These are phyloP conservation scores for Penicillium nucicola DNA, from an alignment of 495 filamentous ascomycete genomes.

Conservation along the genomic window DNA sequence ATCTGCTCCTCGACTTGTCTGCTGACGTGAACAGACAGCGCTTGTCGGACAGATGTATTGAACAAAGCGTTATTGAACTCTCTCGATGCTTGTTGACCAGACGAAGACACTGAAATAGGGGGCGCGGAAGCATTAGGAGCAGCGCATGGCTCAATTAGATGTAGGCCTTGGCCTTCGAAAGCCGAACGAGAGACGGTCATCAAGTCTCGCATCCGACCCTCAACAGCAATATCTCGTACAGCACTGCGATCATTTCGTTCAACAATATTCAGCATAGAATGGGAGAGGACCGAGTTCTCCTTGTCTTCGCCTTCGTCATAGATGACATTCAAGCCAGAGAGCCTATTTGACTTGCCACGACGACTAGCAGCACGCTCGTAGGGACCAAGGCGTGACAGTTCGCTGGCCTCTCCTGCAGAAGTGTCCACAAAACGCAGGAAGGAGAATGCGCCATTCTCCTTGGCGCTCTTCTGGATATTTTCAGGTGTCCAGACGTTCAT, in stretches of 20 bases:
- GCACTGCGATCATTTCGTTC: conserved; percentile 64
- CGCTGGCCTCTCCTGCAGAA: conserved; percentile 67
- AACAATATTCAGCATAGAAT: conserved; percentile 77
- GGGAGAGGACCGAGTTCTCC: conserved; percentile 55
- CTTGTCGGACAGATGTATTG: conserved; percentile 69
- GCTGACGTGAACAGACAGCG: conserved; percentile 62
- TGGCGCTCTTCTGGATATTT: conserved; percentile 60
- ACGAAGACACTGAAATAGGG: conserved; percentile 75
- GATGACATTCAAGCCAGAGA: conserved; percentile 53
- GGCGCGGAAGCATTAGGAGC: conserved; percentile 77
- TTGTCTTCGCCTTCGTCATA: conserved; percentile 52
- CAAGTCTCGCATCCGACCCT: conserved; percentile 70
- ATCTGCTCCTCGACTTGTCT: conserved; percentile 68
- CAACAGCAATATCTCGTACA: conserved; percentile 63
- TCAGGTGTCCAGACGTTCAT: conserved; percentile 89
- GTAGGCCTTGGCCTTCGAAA: conserved; percentile 67
- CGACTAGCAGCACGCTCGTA: conserved; percentile 64
- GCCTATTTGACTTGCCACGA: conserved; percentile 38
- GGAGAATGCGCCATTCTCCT: conserved; percentile 67
- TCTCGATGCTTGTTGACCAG: conserved; percentile 59
- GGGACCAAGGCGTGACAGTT: conserved; percentile 58
- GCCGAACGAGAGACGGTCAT: conserved; percentile 71
- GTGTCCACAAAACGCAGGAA: conserved; percentile 86
- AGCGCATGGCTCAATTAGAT: conserved; percentile 75
- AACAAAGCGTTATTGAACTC: conserved; percentile 78